phyloP scores from a whole-genome alignment of 2,329 filamentous ascomycete species.

The Cladosporium sp. region DNA sequence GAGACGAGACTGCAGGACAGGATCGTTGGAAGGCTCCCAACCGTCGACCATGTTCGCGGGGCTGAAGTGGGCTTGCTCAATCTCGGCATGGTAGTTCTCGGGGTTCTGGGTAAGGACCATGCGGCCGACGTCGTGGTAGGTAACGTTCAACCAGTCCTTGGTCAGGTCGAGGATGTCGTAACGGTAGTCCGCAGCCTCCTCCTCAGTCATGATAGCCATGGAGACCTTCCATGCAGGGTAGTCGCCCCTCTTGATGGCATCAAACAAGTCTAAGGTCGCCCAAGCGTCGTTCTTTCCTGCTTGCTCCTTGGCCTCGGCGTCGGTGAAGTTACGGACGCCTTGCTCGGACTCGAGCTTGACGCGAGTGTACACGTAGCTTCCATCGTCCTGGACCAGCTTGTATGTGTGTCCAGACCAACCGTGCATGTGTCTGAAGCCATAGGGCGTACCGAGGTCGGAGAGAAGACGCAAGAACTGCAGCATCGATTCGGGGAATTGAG shows the following conservation, averaged over 20 bases:
- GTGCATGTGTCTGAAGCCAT: constrained; percentile 37
- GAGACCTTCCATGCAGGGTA: constrained; percentile 50
- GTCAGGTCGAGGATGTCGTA: constrained; percentile 56
- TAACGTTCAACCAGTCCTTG: constrained; percentile 51
- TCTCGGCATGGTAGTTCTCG: constrained; percentile 63
- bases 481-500: constrained; percentile 45
- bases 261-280: constrained; percentile 34
- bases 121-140: constrained; percentile 40
- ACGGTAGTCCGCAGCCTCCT: constrained; percentile 45
- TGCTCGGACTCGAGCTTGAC: constrained; percentile 13
- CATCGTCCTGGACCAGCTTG: constrained; percentile 21
- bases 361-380: constrained; percentile 13
- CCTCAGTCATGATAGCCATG: constrained; percentile 52
- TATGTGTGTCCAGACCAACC: constrained; percentile 37
- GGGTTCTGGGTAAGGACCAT: constrained; percentile 51
- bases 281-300: constrained; percentile 10
- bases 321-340: constrained; percentile 36
- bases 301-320: constrained; percentile 29
- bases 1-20: constrained; percentile 58
- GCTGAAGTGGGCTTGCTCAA: constrained; percentile 65
- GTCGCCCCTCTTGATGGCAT: constrained; percentile 44
- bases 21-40: constrained; percentile 57
- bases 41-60: constrained; percentile 63
- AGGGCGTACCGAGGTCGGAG: constrained; percentile 43
- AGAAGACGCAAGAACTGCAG: constrained; percentile 52